Conservation (phyloP, 495 filamentous ascomycete species). For the Aspergillus carlsbadensis region DNA sequence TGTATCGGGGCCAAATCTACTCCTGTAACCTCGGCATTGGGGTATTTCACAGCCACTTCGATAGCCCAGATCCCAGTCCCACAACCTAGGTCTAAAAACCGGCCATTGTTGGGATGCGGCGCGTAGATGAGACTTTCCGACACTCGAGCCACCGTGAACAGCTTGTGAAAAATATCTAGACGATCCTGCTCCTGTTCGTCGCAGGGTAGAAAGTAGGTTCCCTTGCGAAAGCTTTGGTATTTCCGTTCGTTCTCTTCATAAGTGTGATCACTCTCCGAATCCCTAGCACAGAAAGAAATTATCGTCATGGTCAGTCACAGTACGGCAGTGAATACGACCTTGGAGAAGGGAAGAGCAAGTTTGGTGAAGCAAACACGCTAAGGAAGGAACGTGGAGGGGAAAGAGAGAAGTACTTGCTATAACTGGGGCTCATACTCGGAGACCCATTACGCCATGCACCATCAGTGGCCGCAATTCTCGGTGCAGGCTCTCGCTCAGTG, state of each 20-base stretch:
- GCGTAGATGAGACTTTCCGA: constrained; percentile 52
- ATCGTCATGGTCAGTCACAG: constrained; percentile 21
- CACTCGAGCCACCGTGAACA: constrained; percentile 66
- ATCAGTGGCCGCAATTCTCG: constrained; percentile 21
- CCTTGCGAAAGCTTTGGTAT: constrained; percentile 50
- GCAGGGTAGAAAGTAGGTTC: constrained; percentile 51
- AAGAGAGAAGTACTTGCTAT: constrained; percentile 38
- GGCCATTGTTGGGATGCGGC: constrained; percentile 47
- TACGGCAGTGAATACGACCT: neutral
- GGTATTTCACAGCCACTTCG: constrained; percentile 73
- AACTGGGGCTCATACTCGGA: constrained; percentile 17
- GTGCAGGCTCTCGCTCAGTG: constrained; percentile 35
- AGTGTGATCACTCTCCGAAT: constrained; percentile 31
- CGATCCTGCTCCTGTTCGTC: constrained; percentile 68
- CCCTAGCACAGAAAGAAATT: constrained; percentile 22
- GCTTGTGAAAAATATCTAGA: constrained; percentile 75
- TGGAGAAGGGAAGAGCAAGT: neutral
- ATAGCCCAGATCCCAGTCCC: constrained; percentile 93
- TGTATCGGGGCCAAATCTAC: constrained; percentile 81
- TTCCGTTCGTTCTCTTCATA: constrained; percentile 48
- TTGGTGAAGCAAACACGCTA: neutral
- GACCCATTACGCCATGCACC: constrained; percentile 37
- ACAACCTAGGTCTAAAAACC: constrained; percentile 80
- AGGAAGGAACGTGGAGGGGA: constrained; percentile 4
- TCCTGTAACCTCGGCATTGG: constrained; percentile 63